Evolutionary conservation across 2,329 filamentous ascomycete genomes (phyloP), one percentile per base, ranked within the genome.

Genomic region (Davidsoniella virescens): DNA sequence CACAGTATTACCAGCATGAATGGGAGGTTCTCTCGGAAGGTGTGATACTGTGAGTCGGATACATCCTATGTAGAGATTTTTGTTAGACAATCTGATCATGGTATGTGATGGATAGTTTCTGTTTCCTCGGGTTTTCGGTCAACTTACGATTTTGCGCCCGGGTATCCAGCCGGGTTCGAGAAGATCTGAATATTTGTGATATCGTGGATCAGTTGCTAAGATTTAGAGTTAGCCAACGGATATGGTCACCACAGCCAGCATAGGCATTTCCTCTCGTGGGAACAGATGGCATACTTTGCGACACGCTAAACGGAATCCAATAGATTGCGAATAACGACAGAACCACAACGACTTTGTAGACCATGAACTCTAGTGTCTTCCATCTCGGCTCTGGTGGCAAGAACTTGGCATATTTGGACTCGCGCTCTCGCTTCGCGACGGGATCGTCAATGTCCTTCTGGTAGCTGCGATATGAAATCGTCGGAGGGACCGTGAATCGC

Each of bases 151-250:
- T 72, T 86, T 86, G 53, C 90, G 83, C 23, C 90, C 90, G 6
- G 83, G 84, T 52, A 98, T 84, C 92, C 92, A 98, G 57, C 92
- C 93, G 7, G 79, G 72, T 2, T 78, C 80, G 14, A 98, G 74
- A 38, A 81, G 69, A 53, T 70, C 69, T 54, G 82, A 73, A 61
- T 81, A 95, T 57, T 81, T 84, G 52, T 72, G 62, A 62, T 92
- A 98, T 57, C 84, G 80, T 4, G 86, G 84, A 62, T 95, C 83
- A 36, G 79, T 80, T 53, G 82, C 87, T 94, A 45, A 17, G n/a
- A 16, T n/a, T 38, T 52, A 26, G 36, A 45, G 33, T 9, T 9
- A 20, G 49, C 26, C 26, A 23, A 33, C 10, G 26, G 26, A 33
- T 12, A 33, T 33, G 8, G 8, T 63, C 54, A 61, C 23, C 23